phyloP scores from a whole-genome alignment of 2,329 filamentous ascomycete species.

The Epichloe brachyelytri region DNA sequence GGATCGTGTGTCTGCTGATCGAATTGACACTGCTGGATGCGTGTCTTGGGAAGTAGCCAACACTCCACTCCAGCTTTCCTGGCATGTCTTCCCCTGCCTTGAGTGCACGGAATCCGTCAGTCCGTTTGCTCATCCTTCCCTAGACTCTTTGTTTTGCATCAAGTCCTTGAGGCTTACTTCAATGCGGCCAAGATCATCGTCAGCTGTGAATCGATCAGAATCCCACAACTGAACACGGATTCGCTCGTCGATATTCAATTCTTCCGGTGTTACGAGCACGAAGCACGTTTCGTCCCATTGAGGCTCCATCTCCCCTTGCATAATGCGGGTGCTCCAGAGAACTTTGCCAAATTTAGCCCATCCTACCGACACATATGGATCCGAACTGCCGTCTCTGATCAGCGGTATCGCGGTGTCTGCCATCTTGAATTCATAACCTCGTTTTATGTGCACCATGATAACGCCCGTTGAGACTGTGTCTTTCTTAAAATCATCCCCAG shows the following conservation, averaged over 20 bases:
- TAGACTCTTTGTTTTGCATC: conserved; percentile 45
- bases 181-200: conserved; percentile 62
- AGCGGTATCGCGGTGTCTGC: conserved; percentile 52
- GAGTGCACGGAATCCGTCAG: conserved; percentile 52
- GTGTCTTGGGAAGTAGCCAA: conserved; percentile 59
- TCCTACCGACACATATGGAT: conserved; percentile 58
- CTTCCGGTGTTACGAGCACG: conserved; percentile 56
- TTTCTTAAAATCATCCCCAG: conserved; percentile 69
- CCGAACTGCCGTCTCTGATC: conserved; percentile 46
- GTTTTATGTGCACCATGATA: conserved; percentile 51
- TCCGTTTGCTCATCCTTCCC: conserved; percentile 47
- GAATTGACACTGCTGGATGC: conserved; percentile 49
- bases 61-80: conserved; percentile 54
- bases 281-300: conserved; percentile 59
- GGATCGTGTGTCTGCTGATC: conserved; percentile 46
- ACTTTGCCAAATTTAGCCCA: conserved; percentile 68
- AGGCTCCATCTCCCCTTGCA: conserved; percentile 53
- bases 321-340: conserved; percentile 47
- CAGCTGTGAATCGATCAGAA: conserved; percentile 57
- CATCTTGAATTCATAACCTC: conserved; percentile 57
- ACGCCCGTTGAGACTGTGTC: conserved; percentile 54
- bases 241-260: conserved; percentile 58
- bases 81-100: conserved; percentile 56
- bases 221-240: conserved; percentile 64
- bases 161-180: conserved; percentile 54